These are phyloP conservation scores for Combretum micranthum DNA, from an alignment of 345 rosid genomes.

Conservation along the genomic window DNA sequence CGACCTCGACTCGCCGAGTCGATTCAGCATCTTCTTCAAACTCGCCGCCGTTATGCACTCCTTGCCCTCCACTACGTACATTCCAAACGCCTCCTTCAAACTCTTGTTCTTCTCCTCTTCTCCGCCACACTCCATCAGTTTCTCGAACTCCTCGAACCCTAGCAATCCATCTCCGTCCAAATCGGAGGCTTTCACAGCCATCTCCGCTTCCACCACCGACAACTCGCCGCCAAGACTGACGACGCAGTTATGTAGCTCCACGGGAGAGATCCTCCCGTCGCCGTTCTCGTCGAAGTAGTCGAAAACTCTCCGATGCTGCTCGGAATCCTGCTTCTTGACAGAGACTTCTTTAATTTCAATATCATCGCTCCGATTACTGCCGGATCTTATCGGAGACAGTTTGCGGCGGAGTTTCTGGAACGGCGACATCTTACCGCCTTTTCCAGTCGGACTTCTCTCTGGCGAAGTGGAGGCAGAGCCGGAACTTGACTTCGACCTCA, in stretches of 20 bases:
- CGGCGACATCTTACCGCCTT: slow-evolving; percentile 1
- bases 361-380: slow-evolving; percentile 3
- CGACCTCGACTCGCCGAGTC: slow-evolving; percentile 44
- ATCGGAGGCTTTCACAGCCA: slow-evolving; percentile 42
- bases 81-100: slow-evolving; percentile 46
- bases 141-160: slow-evolving; percentile 49
- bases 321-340: not conserved
- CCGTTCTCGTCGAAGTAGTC: slow-evolving; percentile 47
- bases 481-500: not conserved
- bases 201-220: slow-evolving; percentile 44
- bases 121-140: slow-evolving; percentile 33
- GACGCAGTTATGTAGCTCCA: slow-evolving; percentile 46
- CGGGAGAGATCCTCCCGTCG: slow-evolving; percentile 52
- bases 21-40: slow-evolving; percentile 45
- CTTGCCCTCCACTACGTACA: slow-evolving; percentile 46
- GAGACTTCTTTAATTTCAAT: not conserved
- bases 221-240: slow-evolving; percentile 36
- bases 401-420: slow-evolving; percentile 17
- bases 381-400: slow-evolving; percentile 18
- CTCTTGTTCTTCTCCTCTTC: slow-evolving; percentile 39
- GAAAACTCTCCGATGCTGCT: slow-evolving; percentile 33
- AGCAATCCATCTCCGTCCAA: slow-evolving; percentile 53
- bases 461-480: slow-evolving; percentile 8
- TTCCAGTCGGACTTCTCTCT: slow-evolving; percentile 2
- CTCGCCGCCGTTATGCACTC: slow-evolving; percentile 52